Evolutionary conservation across 441 rosid species (phyloP), one percentile per base, ranked within the genome.

Genomic region (Erysimum cheiri): DNA sequence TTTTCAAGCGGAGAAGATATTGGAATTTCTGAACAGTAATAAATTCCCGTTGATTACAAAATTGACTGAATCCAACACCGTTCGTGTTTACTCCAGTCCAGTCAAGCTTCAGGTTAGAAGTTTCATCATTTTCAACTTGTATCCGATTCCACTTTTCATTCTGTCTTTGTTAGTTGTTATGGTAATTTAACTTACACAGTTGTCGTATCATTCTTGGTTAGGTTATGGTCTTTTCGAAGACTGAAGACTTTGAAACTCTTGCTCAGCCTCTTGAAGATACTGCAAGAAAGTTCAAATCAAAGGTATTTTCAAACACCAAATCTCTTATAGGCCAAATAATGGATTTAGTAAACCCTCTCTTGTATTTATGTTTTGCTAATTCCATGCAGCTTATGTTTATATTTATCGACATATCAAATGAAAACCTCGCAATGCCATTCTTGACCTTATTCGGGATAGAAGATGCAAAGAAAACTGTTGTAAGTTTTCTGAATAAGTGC

Each of bases 351-450:
- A 12, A 67, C 59, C 19, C 11, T 80, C 64, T 28, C 60, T 73
- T 12, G 73, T 56, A 37, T 58, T 67, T 13, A 70, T 60, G 48
- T 37, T 32, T 54, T 67, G 55, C 66, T 37, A 59, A 6, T 63
- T 13, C 70, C 15, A 1, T 84, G 84, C 85, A 93, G 95, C 79
- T 94, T 77, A 87, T 91, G 90, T 80, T 91, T 83, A 73, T 88
- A 69, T 64, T 78, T 48, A 71, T 88, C 17, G 92, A 91, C 77
- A 85, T 88, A 41, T 17, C 76, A 8, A 87, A 90, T 49, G 92
- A 89, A 71, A 86, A 94, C 84, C 85, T 83, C 10, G 97, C 97
- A 35, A 90, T 91, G 85, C 96, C 96, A 50, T 87, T 89, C 84
- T 84, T 94, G 73, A 88, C 96, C 57, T 80, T 94, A 60, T 87